A percentile compares a stretch with the other conserved stretches of the same genome.
Evolutionary conservation across 257 asterid species (phyloP).

Genomic region (Solanum infundibuliforme): DNA sequence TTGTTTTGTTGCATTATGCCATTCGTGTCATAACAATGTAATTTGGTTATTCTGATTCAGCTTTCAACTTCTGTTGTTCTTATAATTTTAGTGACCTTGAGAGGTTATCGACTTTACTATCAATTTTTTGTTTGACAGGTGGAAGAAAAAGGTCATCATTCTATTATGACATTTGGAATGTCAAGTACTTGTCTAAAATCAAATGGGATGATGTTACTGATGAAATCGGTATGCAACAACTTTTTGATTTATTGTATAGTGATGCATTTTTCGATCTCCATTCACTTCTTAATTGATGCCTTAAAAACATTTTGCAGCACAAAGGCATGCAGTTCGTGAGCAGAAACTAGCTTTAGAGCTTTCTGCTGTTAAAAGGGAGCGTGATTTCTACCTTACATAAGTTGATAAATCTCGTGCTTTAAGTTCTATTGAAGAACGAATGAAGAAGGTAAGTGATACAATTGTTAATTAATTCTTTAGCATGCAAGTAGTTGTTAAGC

Average conservation of each 20-base stretch:
- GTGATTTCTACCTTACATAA: neutral
- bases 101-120: neutral
- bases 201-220: slow-evolving; percentile 96
- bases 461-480: too few relatives aligned
- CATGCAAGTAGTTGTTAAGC: too few relatives aligned
- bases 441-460: too few relatives aligned
- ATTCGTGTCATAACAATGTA: neutral
- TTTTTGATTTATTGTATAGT: neutral
- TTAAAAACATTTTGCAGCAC: neutral
- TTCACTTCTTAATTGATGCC: slow-evolving; percentile 5
- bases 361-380: too few relatives aligned
- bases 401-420: too few relatives aligned
- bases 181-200: slow-evolving; percentile 89
- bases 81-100: neutral
- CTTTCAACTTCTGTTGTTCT: neutral
- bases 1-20: neutral
- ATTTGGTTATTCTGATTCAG: neutral
- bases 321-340: too few relatives aligned
- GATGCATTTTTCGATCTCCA: neutral
- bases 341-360: too few relatives aligned
- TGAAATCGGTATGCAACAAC: slow-evolving; percentile 45
- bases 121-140: slow-evolving; percentile 35
- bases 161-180: slow-evolving; percentile 69
- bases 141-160: slow-evolving; percentile 85
- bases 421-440: too few relatives aligned